Evolutionary conservation across 208 protist genomes (phyloP), one percentile per base, ranked within the genome.

Genomic region (Trypanosoma rangeli): DNA sequence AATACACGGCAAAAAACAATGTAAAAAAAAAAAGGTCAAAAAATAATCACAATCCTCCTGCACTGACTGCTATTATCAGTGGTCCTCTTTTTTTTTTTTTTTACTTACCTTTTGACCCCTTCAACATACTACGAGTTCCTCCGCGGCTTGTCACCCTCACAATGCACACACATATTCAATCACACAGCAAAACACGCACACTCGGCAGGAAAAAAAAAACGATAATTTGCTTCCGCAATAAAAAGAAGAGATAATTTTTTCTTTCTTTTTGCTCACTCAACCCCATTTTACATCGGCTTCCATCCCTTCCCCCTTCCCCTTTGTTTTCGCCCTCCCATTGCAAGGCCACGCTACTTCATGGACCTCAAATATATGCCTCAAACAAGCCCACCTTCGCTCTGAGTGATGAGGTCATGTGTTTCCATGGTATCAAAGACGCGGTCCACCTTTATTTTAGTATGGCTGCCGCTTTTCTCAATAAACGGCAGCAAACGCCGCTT

Each of bases 281-380:
- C 10, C 26, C 33, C 46, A 39, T 10, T 18, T 5, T 50, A 12
- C 48, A 5, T 50, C 20, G 15, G 20, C 5, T 26, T n/a, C 24
- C 33, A 18, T 15, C 16, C 18, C 9, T 49, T 29, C 42, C 3
- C 42, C 60, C 20, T 46, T 64, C 42, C 31, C 52, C 49, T n/a
- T n/a, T n/a, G n/a, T n/a, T n/a, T n/a, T n/a, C n/a, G n/a, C 61
- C 54, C 15, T 46, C 8, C 1, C 15, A 9, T 16, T 46, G 49
- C 7, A 53, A 53, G 22, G 49, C 16, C 16, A 53, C 12, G 18
- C 9, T 2, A n/a, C 66, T 2, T 20, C 49, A 10, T 33, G 52
- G 12, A 85, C 84, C 54, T 90, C 79, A 74, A 93, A 93, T 53
- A 93, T 53, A 94, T 80, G 53, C 76, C 83, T 85, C 88, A 94